Percentiles rank a stretch among this genome's conserved stretches.
These are phyloP conservation scores for Theobroma cacao DNA, from an alignment of 345 rosid species.

Conservation along the genomic window DNA sequence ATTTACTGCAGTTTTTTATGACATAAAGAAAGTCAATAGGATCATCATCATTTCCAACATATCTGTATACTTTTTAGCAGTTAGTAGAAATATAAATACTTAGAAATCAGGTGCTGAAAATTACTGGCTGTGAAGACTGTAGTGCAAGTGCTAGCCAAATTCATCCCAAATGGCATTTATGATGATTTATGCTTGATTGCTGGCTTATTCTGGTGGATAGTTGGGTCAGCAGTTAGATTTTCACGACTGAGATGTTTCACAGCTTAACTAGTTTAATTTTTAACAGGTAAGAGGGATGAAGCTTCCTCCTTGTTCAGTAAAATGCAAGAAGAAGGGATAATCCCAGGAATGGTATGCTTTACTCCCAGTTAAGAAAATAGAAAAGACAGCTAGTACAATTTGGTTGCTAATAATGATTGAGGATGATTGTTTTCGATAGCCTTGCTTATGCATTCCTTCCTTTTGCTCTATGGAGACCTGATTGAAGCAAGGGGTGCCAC, in stretches of 20 bases:
- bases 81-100: background rate
- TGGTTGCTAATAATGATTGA: background rate
- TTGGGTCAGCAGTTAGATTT: background rate
- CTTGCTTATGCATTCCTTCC: background rate
- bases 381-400: background rate
- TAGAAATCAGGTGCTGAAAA: background rate
- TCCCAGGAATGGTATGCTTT: conserved; percentile 62
- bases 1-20: background rate
- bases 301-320: conserved; percentile 54
- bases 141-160: background rate
- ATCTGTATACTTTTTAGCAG: background rate
- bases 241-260: background rate
- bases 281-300: conserved; percentile 61
- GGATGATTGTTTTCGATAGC: background rate
- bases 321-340: conserved; percentile 74
- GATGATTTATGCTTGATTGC: background rate
- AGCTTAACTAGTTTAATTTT: background rate
- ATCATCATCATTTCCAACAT: background rate
- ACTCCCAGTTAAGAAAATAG: background rate
- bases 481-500: background rate
- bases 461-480: background rate
- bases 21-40: background rate
- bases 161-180: background rate
- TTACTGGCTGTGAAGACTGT: background rate
- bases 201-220: background rate